Base-by-base conservation (phyloP, 2,329 filamentous ascomycete genomes). In the Drechmeria coniospora region DNA sequence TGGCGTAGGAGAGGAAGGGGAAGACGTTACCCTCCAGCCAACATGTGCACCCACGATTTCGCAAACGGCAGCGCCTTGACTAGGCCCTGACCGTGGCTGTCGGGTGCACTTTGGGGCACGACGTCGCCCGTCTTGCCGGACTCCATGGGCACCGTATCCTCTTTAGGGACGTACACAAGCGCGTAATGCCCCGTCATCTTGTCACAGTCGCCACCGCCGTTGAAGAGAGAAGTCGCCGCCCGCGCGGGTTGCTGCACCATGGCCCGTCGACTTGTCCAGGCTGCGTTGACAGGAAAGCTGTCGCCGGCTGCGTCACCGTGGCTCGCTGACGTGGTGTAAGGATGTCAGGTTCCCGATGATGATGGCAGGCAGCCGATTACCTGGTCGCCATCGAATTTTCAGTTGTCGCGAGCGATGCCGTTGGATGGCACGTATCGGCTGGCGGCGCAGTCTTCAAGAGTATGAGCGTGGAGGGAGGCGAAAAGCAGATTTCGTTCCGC, bases 1-100 rank as follows among this genome's bases (percentile, higher is more conserved):
- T n/a, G n/a, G n/a, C n/a, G n/a, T n/a, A 17, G 11, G 10, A 14
- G 12, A 16, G 9, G 12, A 26, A 12, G 26, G n/a, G 24, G 25
- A 28, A 33, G 5, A 59, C 69, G 45, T 68, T 68, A 92, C 83
- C 75, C 86, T 65, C 86, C 86, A 30, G 86, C 86, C 32, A 93
- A 68, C 45, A 94, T 77, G 61, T 93, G 84, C 35, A 84, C 80
- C 79, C 83, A 92, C 51, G 83, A 84, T 53, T 84, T 86, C 12
- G 74, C 63, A 43, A 68, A 68, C 2, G 67, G 65, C 21, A 61
- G 51, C 11, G 50, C 47, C 36, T 60, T 57, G 29, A 49, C 39
- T 29, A 50, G 41, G 17, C 47, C 36, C 28, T 41, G 33, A n/a
- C n/a, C n/a, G n/a, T n/a, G n/a, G n/a, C n/a, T n/a, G n/a, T n/a